phyloP scores from a whole-genome alignment of 73 alveolate species.

The Paramecium sonneborni region DNA sequence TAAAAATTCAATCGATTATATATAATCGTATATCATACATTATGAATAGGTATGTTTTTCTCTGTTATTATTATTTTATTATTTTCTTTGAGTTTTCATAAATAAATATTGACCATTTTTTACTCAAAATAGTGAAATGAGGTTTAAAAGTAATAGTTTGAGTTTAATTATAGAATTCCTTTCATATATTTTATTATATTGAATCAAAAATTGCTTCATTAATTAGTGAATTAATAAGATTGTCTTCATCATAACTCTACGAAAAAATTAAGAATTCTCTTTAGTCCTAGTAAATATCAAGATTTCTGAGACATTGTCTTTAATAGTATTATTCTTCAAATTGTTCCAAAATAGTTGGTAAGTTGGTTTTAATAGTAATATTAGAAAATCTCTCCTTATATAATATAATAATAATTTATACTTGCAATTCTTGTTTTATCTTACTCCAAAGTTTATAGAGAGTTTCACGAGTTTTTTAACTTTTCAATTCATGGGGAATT shows the following conservation, averaged over 20 bases:
- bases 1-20: too few relatives aligned
- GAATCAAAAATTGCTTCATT: conserved; percentile 26
- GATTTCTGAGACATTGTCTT: background rate
- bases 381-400: background rate
- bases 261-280: background rate
- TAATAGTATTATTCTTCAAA: background rate
- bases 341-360: background rate
- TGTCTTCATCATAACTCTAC: background rate
- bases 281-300: background rate
- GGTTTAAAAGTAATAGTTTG: too few relatives aligned
- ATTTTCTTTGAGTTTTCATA: too few relatives aligned
- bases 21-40: too few relatives aligned
- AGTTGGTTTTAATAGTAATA: background rate
- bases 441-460: background rate
- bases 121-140: too few relatives aligned
- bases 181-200: conserved; percentile 7
- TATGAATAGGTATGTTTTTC: too few relatives aligned
- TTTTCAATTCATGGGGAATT: background rate
- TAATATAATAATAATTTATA: background rate
- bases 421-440: background rate
- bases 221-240: background rate
- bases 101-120: too few relatives aligned
- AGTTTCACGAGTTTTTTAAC: background rate
- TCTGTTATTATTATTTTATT: too few relatives aligned
- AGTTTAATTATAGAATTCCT: too few relatives aligned